Percentiles rank a stretch among this genome's conserved stretches.
Evolutionary conservation across 768 basidiomycete species (phyloP).

Genomic region (Panaeolus cyanescens): DNA sequence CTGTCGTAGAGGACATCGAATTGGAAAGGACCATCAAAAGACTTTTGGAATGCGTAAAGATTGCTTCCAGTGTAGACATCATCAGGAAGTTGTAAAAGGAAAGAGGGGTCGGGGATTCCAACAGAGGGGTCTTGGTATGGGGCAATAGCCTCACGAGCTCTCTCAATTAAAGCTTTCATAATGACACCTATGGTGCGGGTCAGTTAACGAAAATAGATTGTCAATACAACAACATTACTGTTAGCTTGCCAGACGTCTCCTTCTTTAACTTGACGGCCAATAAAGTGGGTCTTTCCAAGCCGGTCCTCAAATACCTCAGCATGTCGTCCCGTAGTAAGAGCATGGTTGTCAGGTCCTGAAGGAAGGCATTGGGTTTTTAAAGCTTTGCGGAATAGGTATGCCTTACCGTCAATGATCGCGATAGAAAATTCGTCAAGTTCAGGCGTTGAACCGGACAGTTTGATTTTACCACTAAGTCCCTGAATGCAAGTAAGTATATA

Average conservation of each 20-base stretch:
- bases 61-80: slow-evolving; percentile 74
- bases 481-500: slow-evolving; percentile 28
- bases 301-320: slow-evolving; percentile 57
- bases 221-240: slow-evolving; percentile 42
- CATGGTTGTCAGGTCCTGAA: slow-evolving; percentile 61
- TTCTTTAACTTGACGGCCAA: slow-evolving; percentile 60
- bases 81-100: slow-evolving; percentile 74
- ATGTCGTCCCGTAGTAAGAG: slow-evolving; percentile 55
- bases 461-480: slow-evolving; percentile 75
- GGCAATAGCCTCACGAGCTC: slow-evolving; percentile 54
- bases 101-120: slow-evolving; percentile 77
- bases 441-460: slow-evolving; percentile 71
- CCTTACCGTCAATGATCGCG: slow-evolving; percentile 73
- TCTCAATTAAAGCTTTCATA: slow-evolving; percentile 56
- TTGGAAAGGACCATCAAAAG: slow-evolving; percentile 80
- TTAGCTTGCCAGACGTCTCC: slow-evolving; percentile 86
- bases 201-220: slow-evolving; percentile 4
- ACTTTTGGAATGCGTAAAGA: slow-evolving; percentile 85
- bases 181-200: slow-evolving; percentile 52
- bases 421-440: slow-evolving; percentile 85
- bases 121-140: slow-evolving; percentile 52
- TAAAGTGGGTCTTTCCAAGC: slow-evolving; percentile 70
- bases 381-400: background rate
- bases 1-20: slow-evolving; percentile 92
- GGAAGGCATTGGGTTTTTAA: slow-evolving; percentile 7